Evolutionary conservation across 2,329 filamentous ascomycete species (phyloP), one percentile per base, ranked within the genome.

Genomic region (Pleomassaria siparia): DNA sequence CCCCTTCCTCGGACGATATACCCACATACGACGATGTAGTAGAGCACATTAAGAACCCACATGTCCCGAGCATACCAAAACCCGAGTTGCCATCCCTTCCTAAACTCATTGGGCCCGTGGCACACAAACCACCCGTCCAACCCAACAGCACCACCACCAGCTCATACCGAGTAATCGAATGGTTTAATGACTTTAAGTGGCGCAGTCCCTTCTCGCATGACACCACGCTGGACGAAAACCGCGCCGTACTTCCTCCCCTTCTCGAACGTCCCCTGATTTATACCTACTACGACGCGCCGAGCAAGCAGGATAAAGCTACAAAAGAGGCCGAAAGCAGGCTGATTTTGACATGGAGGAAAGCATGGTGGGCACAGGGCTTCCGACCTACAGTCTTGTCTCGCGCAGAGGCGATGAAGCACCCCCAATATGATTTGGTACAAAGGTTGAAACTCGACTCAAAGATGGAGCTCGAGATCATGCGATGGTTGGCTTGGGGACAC

Each of bases 281-380:
- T 72, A 96, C 91, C 54, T 97, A 92, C 71, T 96, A 95, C 68
- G 90, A 96, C 62, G 76, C 82, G 10, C 83, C 81, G 4, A 69
- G 77, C 51, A 78, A 79, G 60, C 86, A 86, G 69, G 80, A 87
- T 25, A 77, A 80, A 40, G 80, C 80, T 15, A 79, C 82, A 42
- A 82, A 82, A 58, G 81, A 87, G 50, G 88, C 89, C 3, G 89
- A 96, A 67, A 86, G 86, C 63, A 81, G 86, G 49, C 74, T 97
- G 49, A 78, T 97, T 40, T 75, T 95, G 47, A 87, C 88, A 44
- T 97, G 94, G 94, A 82, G 91, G 50, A 82, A 90, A 37, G 91
- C 92, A 2, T 97, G 92, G 91, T 97, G 90, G 89, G 90, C 91
- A 0, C 85, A 95, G 62, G 94, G 92, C 10, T 96, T 97, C 73